Conservation (phyloP, 192 early-diverging fungal genomes). For the Polychytrium aggregatum region DNA sequence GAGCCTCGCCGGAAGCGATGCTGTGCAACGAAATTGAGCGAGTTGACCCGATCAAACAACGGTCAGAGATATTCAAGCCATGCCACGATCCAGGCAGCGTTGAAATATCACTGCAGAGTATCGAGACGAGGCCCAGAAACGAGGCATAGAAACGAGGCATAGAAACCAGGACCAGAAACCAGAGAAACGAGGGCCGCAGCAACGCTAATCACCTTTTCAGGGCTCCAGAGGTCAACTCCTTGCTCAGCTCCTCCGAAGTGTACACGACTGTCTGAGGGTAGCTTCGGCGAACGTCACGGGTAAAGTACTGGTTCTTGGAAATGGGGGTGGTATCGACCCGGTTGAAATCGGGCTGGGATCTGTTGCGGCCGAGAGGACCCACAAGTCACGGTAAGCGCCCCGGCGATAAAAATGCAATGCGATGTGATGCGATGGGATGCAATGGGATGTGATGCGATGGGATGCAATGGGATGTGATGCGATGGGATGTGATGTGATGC, state of each 20-base stretch:
- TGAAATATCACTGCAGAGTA: too few species aligned
- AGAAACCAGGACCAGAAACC: not conserved
- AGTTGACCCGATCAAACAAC: too few species aligned
- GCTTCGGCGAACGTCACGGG: conserved; percentile 81
- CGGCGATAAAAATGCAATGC: not conserved
- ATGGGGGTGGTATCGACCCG: conserved; percentile 23
- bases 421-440: too few species aligned
- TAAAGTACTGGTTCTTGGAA: conserved; percentile 79
- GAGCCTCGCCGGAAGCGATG: too few species aligned
- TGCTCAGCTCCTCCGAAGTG: conserved; percentile 57
- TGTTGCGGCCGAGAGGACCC: not conserved
- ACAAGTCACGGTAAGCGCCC: not conserved
- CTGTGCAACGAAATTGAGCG: too few species aligned
- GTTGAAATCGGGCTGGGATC: conserved; percentile 25
- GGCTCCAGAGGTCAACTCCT: conserved; percentile 9
- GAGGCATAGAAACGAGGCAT: too few species aligned
- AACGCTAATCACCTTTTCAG: conserved; percentile 5
- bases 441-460: too few species aligned
- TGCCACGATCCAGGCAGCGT: too few species aligned
- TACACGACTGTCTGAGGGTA: conserved; percentile 80
- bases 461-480: too few species aligned
- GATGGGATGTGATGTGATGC: too few species aligned
- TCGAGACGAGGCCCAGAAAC: too few species aligned
- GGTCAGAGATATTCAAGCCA: not conserved
- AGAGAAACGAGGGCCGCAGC: not conserved